Conservation (phyloP, 2,329 filamentous ascomycete genomes). For the Botrytis fabae region DNA sequence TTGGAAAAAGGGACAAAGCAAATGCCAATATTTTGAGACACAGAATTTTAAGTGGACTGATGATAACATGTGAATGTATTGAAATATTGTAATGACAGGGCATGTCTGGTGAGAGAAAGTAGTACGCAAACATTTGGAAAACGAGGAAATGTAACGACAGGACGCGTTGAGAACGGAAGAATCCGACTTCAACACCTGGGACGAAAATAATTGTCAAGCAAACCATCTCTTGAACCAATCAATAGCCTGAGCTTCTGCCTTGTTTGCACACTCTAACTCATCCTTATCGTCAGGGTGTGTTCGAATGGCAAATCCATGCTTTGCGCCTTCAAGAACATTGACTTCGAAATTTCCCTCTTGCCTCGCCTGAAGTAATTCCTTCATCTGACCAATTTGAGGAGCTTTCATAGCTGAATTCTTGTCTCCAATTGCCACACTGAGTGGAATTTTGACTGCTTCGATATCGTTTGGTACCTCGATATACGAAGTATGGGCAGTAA, state of each 20-base stretch:
- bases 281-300: conserved; percentile 40
- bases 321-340: conserved; percentile 42
- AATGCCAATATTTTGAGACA: background rate
- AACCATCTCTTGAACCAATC: conserved; percentile 41
- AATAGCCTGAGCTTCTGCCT: conserved; percentile 44
- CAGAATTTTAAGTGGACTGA: background rate
- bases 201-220: conserved; percentile 3
- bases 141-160: background rate
- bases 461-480: conserved; percentile 45
- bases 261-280: conserved; percentile 39
- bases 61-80: background rate
- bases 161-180: background rate
- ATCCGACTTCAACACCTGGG: background rate
- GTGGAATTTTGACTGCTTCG: conserved; percentile 46
- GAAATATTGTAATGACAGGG: background rate
- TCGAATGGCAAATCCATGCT: conserved; percentile 46
- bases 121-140: background rate
- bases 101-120: background rate
- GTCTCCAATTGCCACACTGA: conserved; percentile 50
- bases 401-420: conserved; percentile 46
- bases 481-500: conserved; percentile 54
- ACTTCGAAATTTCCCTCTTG: conserved; percentile 39
- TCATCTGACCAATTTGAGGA: conserved; percentile 33
- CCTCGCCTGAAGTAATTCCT: conserved; percentile 38
- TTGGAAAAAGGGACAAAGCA: background rate